Conservation (phyloP, 1,284 basidiomycete species). For the Marasmius fiardii region DNA sequence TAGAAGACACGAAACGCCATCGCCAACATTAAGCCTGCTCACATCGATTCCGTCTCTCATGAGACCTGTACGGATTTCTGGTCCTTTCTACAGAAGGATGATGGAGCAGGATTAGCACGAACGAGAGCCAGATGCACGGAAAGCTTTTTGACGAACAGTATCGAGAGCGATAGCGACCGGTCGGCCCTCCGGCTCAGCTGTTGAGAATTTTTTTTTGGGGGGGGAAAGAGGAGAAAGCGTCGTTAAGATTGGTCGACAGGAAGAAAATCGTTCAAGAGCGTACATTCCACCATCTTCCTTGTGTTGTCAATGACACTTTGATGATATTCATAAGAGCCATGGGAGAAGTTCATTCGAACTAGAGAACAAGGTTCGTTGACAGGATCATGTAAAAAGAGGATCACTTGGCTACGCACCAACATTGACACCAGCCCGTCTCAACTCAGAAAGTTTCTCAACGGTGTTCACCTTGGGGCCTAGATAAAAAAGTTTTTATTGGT, state of each 20-base stretch:
- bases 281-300: conserved; percentile 77
- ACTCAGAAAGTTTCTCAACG: conserved; percentile 79
- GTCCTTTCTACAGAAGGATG: conserved; percentile 77
- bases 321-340: conserved; percentile 96
- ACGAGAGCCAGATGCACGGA: conserved; percentile 11
- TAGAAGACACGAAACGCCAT: conserved; percentile 8
- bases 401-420: conserved; percentile 66
- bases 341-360: conserved; percentile 99
- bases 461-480: conserved; percentile 89
- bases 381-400: conserved; percentile 4
- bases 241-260: conserved; percentile 4
- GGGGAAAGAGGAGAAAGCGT: conserved; percentile 1
- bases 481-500: conserved; percentile 8
- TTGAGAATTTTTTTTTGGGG: too few relatives aligned
- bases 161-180: conserved; percentile 98
- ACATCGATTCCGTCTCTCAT: conserved; percentile 89
- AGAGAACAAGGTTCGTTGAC: conserved; percentile 12
- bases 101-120: not conserved
- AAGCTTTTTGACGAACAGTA: conserved; percentile 59
- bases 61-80: conserved; percentile 97
- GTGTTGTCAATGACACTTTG: conserved; percentile 98
- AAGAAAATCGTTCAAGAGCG: conserved; percentile 21
- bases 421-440: conserved; percentile 90
- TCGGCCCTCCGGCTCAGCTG: conserved; percentile 70
- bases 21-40: conserved; percentile 31